Base-by-base conservation (phyloP, 1,139 yeast genomes). In the Geotrichum armillariae region DNA sequence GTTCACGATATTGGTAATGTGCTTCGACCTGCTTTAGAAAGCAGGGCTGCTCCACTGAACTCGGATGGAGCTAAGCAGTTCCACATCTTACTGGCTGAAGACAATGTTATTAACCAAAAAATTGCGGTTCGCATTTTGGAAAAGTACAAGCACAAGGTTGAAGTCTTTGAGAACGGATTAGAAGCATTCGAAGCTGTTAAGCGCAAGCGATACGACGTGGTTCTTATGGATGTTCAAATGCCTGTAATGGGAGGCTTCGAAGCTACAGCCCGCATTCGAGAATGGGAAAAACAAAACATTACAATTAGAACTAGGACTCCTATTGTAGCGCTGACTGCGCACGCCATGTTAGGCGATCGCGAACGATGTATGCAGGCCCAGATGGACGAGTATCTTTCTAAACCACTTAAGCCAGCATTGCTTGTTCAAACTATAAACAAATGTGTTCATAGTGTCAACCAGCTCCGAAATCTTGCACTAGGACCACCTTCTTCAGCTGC, bases 171-270 rank as follows among this genome's bases (percentile, higher is more conserved):
- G 63, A 88, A 88, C 65, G 95, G 96, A 9, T 72, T 81, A 53
- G 90, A 86, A 61, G 95, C 95, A 0, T 79, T 79, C 60, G 89
- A 87, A 57, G 91, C 91, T 0, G 82, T 86, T 39, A 77, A 82
- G 64, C 66, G 72, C 46, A 81, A 79, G 65, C 75, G 79, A 40
- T 87, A 82, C 65, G 95, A 88, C 63, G 93, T 85, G 46, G 88
- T 88, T 16, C 76, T 88, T 58, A 88, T 88, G 96, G 96, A 88
- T 71, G 95, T 88, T 37, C 95, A 88, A 68, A 88, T 88, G 96
- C 96, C 96, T 6, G 89, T 87, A 6, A 87, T 88, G 94, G 95
- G 95, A 41, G 96, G 96, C 0, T 88, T 88, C 65, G 95, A 88
- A 65, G 95, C 95, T 2, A 87, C 95, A 1, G 88, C 85, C 52